phyloP scores from a whole-genome alignment of 106 monocot genomes.

The Dendrobium nobile region DNA sequence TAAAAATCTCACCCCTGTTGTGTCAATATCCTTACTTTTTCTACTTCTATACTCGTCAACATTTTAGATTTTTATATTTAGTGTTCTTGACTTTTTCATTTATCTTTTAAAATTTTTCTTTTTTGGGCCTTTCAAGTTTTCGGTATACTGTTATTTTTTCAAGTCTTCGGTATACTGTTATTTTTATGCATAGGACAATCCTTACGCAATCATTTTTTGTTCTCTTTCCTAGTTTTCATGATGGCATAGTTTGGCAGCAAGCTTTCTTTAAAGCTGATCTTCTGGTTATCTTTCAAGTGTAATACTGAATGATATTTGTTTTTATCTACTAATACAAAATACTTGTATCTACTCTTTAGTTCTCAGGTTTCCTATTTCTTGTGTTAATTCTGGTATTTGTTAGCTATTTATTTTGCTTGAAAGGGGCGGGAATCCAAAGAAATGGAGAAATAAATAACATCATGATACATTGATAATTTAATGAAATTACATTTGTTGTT shows the following conservation, averaged over 20 bases:
- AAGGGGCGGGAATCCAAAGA: not conserved
- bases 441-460: not conserved
- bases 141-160: too few relatives aligned
- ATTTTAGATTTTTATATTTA: not conserved
- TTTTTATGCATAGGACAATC: too few relatives aligned
- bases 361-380: not conserved
- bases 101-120: not conserved
- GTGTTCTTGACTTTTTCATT: not conserved
- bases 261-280: not conserved
- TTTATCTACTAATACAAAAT: not conserved
- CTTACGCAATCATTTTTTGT: too few relatives aligned
- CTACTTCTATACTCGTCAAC: not conserved
- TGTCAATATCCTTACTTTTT: not conserved
- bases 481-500: not conserved
- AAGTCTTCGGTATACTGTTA: too few relatives aligned
- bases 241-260: not conserved
- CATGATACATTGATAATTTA: too few relatives aligned
- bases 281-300: not conserved
- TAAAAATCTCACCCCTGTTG: not conserved
- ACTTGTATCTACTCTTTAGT: not conserved
- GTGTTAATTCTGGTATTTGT: not conserved
- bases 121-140: not conserved
- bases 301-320: constrained; percentile 20
- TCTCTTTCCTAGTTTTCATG: not conserved
- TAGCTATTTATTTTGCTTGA: not conserved